phyloP scores from a whole-genome alignment of 106 monocot genomes.

The Hemerocallis citrina region DNA sequence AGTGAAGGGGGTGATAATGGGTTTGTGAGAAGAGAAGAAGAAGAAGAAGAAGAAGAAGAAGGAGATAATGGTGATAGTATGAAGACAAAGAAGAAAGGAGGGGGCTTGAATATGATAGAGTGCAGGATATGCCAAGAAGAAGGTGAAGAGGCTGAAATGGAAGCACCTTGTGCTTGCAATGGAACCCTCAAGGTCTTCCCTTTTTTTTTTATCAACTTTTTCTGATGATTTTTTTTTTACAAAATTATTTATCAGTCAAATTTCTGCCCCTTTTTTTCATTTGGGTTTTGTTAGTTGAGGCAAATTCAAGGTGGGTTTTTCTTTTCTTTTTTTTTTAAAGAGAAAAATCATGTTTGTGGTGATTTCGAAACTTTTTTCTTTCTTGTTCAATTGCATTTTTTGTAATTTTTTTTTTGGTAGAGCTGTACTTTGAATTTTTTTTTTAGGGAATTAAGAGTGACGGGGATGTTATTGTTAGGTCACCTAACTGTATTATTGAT shows the following conservation, averaged over 20 bases:
- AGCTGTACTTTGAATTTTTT: no score
- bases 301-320: neutral
- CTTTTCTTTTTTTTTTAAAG: neutral
- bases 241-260: neutral
- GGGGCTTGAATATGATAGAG: conserved; percentile 12
- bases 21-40: conserved; percentile 3
- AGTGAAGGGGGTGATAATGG: conserved; percentile 11
- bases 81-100: conserved; percentile 17
- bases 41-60: conserved; percentile 18
- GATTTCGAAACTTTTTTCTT: neutral
- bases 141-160: conserved; percentile 73
- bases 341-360: neutral
- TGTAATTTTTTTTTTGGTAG: neutral
- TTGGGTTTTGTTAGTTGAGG: neutral
- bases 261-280: neutral
- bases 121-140: conserved; percentile 54
- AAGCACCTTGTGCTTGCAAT: conserved; percentile 77
- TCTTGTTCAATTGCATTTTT: neutral
- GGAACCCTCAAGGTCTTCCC: conserved; percentile 84
- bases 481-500: neutral
- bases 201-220: conserved; percentile 1
- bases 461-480: neutral
- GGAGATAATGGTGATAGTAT: neutral
- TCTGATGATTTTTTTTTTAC: conserved; percentile 7
- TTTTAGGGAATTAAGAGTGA: neutral